Conservation (phyloP, 2,329 filamentous ascomycete genomes). For the Colletotrichum lini region DNA sequence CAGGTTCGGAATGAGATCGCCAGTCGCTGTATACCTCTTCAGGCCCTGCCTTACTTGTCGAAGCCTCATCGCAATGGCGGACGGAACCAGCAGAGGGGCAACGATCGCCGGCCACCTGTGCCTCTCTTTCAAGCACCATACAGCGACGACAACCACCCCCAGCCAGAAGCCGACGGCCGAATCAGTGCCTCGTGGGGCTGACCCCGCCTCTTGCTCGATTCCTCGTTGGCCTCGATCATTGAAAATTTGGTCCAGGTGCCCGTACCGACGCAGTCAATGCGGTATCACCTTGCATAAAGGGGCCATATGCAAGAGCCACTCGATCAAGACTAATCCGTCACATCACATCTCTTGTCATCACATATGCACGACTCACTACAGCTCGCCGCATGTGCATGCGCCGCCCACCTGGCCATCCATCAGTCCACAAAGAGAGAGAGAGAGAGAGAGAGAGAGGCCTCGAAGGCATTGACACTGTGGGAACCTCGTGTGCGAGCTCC, state of each 20-base stretch:
- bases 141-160: background rate
- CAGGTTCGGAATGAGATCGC: slow-evolving; percentile 13
- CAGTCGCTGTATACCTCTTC: background rate
- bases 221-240: background rate
- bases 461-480: slow-evolving; percentile 19
- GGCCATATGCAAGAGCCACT: slow-evolving; percentile 24
- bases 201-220: background rate
- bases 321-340: slow-evolving; percentile 31
- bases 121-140: background rate
- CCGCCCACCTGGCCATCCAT: slow-evolving; percentile 17
- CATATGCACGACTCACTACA: slow-evolving; percentile 22
- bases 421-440: background rate
- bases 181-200: slow-evolving; percentile 13
- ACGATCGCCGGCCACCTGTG: background rate
- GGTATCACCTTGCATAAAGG: slow-evolving; percentile 28
- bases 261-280: slow-evolving; percentile 8
- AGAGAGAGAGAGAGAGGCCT: background rate
- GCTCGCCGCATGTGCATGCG: slow-evolving; percentile 20
- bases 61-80: background rate
- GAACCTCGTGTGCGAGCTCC: slow-evolving; percentile 16
- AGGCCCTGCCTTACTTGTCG: slow-evolving; percentile 8
- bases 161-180: slow-evolving; percentile 18
- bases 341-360: slow-evolving; percentile 27
- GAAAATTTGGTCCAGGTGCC: background rate
- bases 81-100: slow-evolving; percentile 2